Evolutionary conservation across 306 rosid genomes (phyloP).

Genomic region (Purshia tridentata): DNA sequence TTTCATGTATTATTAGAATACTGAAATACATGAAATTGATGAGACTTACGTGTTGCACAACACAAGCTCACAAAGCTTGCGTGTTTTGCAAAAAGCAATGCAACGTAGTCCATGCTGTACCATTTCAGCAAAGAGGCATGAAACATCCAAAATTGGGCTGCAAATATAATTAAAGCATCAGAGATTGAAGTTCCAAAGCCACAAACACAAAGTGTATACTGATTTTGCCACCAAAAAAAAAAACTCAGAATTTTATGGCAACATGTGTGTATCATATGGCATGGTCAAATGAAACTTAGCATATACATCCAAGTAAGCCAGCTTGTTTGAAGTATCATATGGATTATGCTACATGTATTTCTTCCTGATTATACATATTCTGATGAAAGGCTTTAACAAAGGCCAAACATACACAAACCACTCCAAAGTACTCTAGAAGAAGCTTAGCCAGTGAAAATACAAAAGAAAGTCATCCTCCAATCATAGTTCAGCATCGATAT

Average conservation of each 20-base stretch:
- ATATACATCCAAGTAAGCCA: neutral
- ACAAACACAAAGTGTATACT: neutral
- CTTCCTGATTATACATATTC: neutral
- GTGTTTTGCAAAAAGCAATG: constrained; percentile 83
- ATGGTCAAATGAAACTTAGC: neutral
- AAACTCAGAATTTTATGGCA: neutral
- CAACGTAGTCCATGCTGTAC: constrained; percentile 98
- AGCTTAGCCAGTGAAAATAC: neutral
- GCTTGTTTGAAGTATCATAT: neutral
- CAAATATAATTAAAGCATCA: constrained; percentile 30
- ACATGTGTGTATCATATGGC: neutral
- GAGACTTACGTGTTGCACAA: constrained; percentile 75
- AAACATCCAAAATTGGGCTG: constrained; percentile 70
- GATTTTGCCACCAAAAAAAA: constrained; percentile 12
- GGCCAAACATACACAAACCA: neutral
- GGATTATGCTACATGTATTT: neutral
- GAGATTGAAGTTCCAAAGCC: constrained; percentile 19
- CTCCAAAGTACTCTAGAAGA: neutral
- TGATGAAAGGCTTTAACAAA: neutral
- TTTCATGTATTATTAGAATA: constrained; percentile 27
- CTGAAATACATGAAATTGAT: constrained; percentile 27
- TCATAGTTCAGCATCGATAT: neutral
- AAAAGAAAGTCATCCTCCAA: neutral
- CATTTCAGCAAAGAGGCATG: constrained; percentile 91
- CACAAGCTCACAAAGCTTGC: constrained; percentile 90